phyloP scores from a whole-genome alignment of 805 yeast species.

The Saccharomyces jurei region DNA sequence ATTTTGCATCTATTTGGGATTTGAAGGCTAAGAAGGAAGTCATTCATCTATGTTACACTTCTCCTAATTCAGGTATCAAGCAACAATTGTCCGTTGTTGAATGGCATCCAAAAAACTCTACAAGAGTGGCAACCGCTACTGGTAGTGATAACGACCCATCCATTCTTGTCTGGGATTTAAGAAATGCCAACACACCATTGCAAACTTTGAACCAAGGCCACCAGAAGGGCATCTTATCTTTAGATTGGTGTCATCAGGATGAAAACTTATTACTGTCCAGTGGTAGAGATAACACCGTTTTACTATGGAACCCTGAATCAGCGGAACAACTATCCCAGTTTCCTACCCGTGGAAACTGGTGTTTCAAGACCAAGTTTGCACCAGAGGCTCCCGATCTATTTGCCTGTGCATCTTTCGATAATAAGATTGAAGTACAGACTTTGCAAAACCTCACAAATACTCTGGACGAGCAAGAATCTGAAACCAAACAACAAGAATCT shows the following conservation, averaged over 20 bases:
- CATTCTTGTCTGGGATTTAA: constrained; percentile 84
- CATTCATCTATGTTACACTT: constrained; percentile 67
- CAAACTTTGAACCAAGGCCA: constrained; percentile 60
- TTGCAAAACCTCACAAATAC: constrained; percentile 54
- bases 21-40: constrained; percentile 81
- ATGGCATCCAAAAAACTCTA: constrained; percentile 91
- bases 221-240: constrained; percentile 74
- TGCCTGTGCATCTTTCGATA: constrained; percentile 83
- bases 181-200: constrained; percentile 91
- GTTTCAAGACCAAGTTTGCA: constrained; percentile 80
- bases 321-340: constrained; percentile 74
- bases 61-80: constrained; percentile 40
- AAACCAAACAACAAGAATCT: constrained; percentile 26
- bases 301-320: constrained; percentile 81
- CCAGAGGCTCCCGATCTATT: constrained; percentile 82
- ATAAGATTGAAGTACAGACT: constrained; percentile 71
- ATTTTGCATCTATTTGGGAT: constrained; percentile 92
- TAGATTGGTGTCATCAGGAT: constrained; percentile 91
- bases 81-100: constrained; percentile 74
- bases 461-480: constrained; percentile 22
- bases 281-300: constrained; percentile 83
- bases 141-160: constrained; percentile 68
- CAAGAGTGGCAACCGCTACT: constrained; percentile 81
- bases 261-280: constrained; percentile 72
- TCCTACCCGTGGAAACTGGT: constrained; percentile 91